Evolutionary conservation across 2,329 filamentous ascomycete species (phyloP).

Genomic region (Colletotrichum incanum): DNA sequence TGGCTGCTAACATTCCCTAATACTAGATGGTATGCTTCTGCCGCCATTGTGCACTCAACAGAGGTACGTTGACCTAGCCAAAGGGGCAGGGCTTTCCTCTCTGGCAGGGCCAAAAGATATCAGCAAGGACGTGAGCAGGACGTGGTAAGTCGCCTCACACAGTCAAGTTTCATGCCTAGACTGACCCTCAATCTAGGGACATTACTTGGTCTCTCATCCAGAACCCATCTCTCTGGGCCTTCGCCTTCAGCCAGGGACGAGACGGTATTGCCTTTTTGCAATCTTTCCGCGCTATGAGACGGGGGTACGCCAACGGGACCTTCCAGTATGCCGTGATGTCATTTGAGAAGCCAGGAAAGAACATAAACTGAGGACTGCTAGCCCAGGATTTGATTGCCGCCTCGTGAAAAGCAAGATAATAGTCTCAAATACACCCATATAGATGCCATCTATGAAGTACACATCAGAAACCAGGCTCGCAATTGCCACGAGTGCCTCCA

Average conservation of each 20-base stretch:
- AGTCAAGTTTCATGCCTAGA: background rate
- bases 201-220: constrained; percentile 75
- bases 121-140: constrained; percentile 71
- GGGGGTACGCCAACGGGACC: constrained; percentile 71
- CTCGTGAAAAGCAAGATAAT: background rate
- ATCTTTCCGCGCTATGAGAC: constrained; percentile 73
- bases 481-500: background rate
- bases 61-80: constrained; percentile 68
- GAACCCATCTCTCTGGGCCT: constrained; percentile 73
- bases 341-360: constrained; percentile 61
- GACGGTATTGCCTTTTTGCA: constrained; percentile 74
- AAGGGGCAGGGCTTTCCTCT: constrained; percentile 62
- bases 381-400: background rate
- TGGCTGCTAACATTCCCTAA: background rate
- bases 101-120: constrained; percentile 68
- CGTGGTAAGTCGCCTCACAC: constrained; percentile 62
- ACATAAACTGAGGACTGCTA: background rate
- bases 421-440: background rate
- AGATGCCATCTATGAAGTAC: no score
- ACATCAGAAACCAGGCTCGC: no score
- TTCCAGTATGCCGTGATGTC: constrained; percentile 73
- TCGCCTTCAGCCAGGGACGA: constrained; percentile 72
- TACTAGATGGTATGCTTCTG: constrained; percentile 71
- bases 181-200: constrained; percentile 60
- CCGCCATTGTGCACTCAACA: constrained; percentile 69